Evolutionary conservation across 345 rosid genomes (phyloP).

Genomic region (Populus deltoides): DNA sequence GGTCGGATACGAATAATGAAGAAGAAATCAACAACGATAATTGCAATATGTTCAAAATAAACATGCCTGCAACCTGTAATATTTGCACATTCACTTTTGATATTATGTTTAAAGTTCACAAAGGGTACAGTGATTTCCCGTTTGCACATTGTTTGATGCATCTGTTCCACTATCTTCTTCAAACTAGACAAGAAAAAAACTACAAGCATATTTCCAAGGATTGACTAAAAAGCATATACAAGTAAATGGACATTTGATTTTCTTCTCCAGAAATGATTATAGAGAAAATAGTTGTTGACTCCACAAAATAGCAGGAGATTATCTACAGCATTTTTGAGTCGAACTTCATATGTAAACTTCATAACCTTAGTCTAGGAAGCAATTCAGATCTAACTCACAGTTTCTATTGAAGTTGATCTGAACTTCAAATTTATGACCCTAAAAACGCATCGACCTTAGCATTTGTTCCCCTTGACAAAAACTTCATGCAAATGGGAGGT

Average conservation of each 20-base stretch:
- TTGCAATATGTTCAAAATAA: neutral
- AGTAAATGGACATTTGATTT: neutral
- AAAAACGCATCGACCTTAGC: neutral
- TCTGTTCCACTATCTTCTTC: neutral
- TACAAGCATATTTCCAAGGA: neutral
- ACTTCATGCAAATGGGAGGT: conserved; percentile 50
- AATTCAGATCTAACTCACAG: too few species aligned
- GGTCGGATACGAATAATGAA: neutral
- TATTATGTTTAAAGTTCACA: too few species aligned
- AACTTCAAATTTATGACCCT: neutral
- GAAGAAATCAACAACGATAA: neutral
- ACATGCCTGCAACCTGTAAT: neutral
- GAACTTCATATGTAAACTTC: too few species aligned
- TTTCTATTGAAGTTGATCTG: too few species aligned
- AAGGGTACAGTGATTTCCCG: too few species aligned
- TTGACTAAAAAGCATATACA: neutral
- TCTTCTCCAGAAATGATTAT: neutral
- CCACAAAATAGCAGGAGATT: neutral
- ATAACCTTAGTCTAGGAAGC: too few species aligned
- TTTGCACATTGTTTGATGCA: neutral
- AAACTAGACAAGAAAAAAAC: neutral
- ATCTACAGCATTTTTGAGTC: neutral
- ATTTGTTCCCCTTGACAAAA: conserved; percentile 21
- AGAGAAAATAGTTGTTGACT: neutral
- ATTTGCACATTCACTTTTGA: too few species aligned